These are phyloP conservation scores for Xylariaceae sp. DNA, from an alignment of 2,329 filamentous ascomycete species.

Conservation along the genomic window DNA sequence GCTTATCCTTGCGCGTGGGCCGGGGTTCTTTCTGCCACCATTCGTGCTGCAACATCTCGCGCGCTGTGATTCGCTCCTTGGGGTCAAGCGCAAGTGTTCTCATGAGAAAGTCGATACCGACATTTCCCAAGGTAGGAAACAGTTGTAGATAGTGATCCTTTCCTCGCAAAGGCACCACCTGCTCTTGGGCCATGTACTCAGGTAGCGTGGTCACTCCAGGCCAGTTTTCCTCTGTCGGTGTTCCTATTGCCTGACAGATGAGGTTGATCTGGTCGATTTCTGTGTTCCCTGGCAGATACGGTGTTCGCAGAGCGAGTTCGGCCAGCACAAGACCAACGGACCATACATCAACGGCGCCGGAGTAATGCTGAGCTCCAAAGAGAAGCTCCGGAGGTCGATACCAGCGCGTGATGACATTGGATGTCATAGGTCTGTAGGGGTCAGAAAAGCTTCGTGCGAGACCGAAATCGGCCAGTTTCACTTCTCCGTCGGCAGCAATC, in stretches of 20 bases:
- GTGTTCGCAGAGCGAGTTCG: slow-evolving; percentile 77
- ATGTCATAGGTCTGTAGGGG: slow-evolving; percentile 83
- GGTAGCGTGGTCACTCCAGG: slow-evolving; percentile 79
- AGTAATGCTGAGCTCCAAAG: slow-evolving; percentile 85
- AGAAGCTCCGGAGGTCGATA: slow-evolving; percentile 93
- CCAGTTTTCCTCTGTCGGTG: slow-evolving; percentile 92
- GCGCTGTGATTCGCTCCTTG: slow-evolving; percentile 73
- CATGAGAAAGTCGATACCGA: slow-evolving; percentile 85
- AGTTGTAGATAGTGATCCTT: slow-evolving; percentile 69
- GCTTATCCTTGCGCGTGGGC: slow-evolving; percentile 74
- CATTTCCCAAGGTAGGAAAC: slow-evolving; percentile 75
- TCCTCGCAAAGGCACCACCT: slow-evolving; percentile 57
- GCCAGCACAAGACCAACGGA: slow-evolving; percentile 90
- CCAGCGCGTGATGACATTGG: slow-evolving; percentile 94
- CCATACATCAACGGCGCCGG: slow-evolving; percentile 90
- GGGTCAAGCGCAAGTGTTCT: slow-evolving; percentile 83
- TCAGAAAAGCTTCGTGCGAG: slow-evolving; percentile 86
- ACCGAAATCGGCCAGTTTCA: slow-evolving; percentile 98
- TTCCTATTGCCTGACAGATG: slow-evolving; percentile 82
- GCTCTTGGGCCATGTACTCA: slow-evolving; percentile 70
- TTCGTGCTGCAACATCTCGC: slow-evolving; percentile 71
- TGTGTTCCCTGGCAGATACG: slow-evolving; percentile 77
- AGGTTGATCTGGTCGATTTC: slow-evolving; percentile 83
- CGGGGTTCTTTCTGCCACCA: slow-evolving; percentile 85
- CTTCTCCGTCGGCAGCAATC: slow-evolving; percentile 85